A percentile compares a stretch with the other conserved stretches of the same genome.
Conservation (phyloP, 805 yeast species). For the Suhomyces prunicola region DNA sequence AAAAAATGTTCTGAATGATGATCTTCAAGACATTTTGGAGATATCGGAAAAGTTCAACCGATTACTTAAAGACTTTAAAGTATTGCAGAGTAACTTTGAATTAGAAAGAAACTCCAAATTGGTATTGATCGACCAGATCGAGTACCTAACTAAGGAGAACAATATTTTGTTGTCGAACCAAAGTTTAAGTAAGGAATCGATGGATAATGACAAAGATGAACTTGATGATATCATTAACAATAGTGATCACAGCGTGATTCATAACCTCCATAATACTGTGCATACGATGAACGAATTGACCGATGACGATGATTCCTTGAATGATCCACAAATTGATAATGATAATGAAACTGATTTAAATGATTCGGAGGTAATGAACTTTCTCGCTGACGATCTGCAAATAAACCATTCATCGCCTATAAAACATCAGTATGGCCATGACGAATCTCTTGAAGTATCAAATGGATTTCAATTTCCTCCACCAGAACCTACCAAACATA, state of each 20-base stretch:
- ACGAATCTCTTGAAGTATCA: constrained; percentile 20
- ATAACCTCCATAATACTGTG: constrained; percentile 6
- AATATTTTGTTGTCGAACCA: constrained; percentile 11
- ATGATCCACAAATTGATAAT: constrained; percentile 4
- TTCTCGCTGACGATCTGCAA: constrained; percentile 19
- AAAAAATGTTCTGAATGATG: not conserved
- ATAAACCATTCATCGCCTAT: constrained; percentile 28
- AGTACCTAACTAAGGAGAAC: constrained; percentile 41
- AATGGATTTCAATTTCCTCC: constrained; percentile 27
- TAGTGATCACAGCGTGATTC: constrained; percentile 2
- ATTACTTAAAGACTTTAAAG: constrained; percentile 33
- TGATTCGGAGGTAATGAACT: constrained; percentile 19
- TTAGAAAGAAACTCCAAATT: constrained; percentile 51
- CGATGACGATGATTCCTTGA: constrained; percentile 12
- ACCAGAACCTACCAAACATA: constrained; percentile 2
- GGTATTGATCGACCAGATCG: constrained; percentile 53
- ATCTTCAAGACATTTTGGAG: constrained; percentile 10
- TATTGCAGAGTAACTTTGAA: constrained; percentile 49
- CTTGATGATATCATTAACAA: constrained; percentile 2
- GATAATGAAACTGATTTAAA: constrained; percentile 6
- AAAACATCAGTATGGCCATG: constrained; percentile 9
- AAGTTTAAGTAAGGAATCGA: constrained; percentile 8
- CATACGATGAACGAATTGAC: constrained; percentile 24
- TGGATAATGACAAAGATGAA: constrained; percentile 5
- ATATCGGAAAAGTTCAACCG: constrained; percentile 27